Base-by-base conservation (phyloP, 768 basidiomycete genomes). In the Postia placenta region DNA sequence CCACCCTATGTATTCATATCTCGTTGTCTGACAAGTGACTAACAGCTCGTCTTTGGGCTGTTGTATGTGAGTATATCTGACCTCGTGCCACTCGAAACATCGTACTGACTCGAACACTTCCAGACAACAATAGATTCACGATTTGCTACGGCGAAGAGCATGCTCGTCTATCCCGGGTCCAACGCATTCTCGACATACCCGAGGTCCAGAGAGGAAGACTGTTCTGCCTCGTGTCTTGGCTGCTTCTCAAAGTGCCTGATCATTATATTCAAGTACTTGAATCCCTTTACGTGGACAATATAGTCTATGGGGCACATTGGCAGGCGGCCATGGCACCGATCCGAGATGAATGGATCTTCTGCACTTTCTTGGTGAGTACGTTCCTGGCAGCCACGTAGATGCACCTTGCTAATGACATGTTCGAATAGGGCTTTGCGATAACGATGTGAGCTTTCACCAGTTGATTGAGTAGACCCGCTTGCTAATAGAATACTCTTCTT, bases 251-350 rank as follows among this genome's bases (percentile, higher is more conserved):
- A 17, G 62, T 72, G 2, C 78, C 80, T 1, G 64, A 67, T 12
- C 50, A 53, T 17, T 81, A 78, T 55, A 56, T 63, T 7, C 54
- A 56, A 11, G 64, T 66, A n/a, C 56, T 86, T 9, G 68, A 79
- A 37, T 63, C 70, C 4, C 51, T 82, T 1, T 85, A 73, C 56
- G 63, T 74, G 1, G 85, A 86, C 50, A 70, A 73, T 25, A 64
- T 78, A 43, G 76, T 83, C 2, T 82, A 80, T 47, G 69, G 60
- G 0, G 67, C 70, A 46, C 74, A 78, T 15, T 84, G 82, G 80
- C 63, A 69, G n/a, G 53, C 61, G 6, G 75, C 85, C 58, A 67
- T 81, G 48, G 56, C 67, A 4, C 40, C 48, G 1, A 71, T 68
- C 33, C 59, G 78, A 15, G 55, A 62, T 26, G 80, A 78, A 44